Evolutionary conservation across 2,329 filamentous ascomycete genomes (phyloP).

Genomic region (Aspergillus puulaauensis): DNA sequence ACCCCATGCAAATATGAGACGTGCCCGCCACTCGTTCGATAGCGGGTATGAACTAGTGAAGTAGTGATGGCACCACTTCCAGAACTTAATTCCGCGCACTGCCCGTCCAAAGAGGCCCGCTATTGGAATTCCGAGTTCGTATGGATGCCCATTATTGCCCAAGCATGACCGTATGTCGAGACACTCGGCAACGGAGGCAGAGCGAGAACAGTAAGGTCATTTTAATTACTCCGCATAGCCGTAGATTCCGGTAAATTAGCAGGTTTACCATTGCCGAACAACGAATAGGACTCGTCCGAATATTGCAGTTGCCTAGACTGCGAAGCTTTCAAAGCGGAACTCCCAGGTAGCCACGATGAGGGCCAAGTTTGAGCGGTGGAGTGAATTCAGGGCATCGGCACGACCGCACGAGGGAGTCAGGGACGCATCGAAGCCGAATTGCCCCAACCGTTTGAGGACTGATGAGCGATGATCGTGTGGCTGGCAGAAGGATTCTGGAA

Average conservation of each 20-base stretch:
- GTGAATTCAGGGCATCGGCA: background rate
- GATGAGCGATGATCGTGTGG: background rate
- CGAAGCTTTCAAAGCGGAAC: background rate
- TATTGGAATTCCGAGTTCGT: background rate
- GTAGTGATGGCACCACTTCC: constrained; percentile 8
- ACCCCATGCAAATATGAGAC: constrained; percentile 9
- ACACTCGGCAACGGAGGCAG: no score
- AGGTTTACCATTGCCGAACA: no score
- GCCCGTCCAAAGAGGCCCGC: background rate
- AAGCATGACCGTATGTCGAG: no score
- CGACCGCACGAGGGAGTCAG: background rate
- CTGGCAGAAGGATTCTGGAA: background rate
- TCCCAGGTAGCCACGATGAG: background rate
- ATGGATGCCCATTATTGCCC: background rate
- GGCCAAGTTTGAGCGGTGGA: background rate
- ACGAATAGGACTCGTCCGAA: no score
- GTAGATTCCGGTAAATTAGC: no score
- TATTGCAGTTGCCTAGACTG: background rate
- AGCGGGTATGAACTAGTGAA: no score
- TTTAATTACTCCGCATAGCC: no score
- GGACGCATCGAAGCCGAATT: background rate
- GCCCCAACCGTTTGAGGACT: no score
- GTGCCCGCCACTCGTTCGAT: constrained; percentile 5
- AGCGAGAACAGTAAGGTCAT: no score
- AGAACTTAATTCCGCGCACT: background rate